Conservation (phyloP, 73 alveolate genomes). For the Paramecium sexaurelia region DNA sequence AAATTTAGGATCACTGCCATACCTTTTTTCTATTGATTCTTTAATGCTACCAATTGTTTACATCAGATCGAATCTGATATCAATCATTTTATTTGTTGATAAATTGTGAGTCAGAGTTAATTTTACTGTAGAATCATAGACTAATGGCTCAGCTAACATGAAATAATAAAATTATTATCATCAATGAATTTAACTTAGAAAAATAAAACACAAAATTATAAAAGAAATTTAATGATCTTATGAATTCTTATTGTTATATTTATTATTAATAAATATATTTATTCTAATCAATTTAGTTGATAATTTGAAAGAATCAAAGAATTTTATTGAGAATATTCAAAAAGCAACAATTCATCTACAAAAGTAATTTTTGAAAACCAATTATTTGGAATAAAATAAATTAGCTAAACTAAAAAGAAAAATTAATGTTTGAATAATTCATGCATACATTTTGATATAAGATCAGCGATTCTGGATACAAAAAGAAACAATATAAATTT, state of each 20-base stretch:
- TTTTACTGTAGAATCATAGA: slow-evolving; percentile 38
- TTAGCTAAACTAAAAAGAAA: too few relatives aligned
- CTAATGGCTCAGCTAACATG: slow-evolving; percentile 26
- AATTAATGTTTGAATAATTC: too few relatives aligned
- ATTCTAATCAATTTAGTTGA: too few relatives aligned
- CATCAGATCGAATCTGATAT: slow-evolving; percentile 60
- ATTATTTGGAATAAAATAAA: too few relatives aligned
- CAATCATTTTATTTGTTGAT: slow-evolving; percentile 33
- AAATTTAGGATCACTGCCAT: slow-evolving; percentile 62
- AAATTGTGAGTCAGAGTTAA: slow-evolving; percentile 60
- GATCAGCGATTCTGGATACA: too few relatives aligned
- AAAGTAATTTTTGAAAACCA: too few relatives aligned
- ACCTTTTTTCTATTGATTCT: slow-evolving; percentile 65
- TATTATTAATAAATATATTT: too few relatives aligned
- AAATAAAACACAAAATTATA: background rate
- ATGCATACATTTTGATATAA: too few relatives aligned
- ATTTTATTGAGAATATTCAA: too few relatives aligned
- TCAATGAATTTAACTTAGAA: background rate
- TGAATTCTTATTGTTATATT: background rate
- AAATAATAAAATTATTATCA: background rate
- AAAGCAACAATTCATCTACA: too few relatives aligned
- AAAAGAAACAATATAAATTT: too few relatives aligned
- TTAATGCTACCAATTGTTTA: slow-evolving; percentile 54
- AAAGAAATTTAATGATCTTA: background rate
- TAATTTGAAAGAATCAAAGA: too few relatives aligned